Base-by-base conservation (phyloP, 2,329 filamentous ascomycete species). In the Triangularia verruculosa region DNA sequence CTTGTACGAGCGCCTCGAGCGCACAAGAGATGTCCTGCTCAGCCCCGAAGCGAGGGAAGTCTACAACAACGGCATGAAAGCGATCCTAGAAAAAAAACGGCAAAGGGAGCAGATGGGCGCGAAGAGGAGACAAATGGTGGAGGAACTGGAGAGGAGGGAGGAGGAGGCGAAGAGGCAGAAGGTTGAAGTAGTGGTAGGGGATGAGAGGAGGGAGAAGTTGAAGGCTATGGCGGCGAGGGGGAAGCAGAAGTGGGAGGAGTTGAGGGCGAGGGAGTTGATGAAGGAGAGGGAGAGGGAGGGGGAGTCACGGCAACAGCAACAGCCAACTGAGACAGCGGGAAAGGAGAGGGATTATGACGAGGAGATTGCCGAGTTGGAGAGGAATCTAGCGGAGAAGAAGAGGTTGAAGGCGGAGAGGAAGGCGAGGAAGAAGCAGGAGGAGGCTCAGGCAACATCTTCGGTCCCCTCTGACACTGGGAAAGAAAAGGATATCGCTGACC, bases 1-100 rank as follows among this genome's bases (percentile, higher is more conserved):
- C 62, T 91, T 90, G 72, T 98, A 96, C 80, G 91, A 97, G 76
- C 82, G 90, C 1, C 87, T 96, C 63, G 90, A 93, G 72, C 90
- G 90, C 66, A 93, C 92, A n/a, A 87, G 92, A 73, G 92, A 96
- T 76, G 86, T 97, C 1, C 85, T 98, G 2, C 85, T 86, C 27
- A 89, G 93, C 67, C 78, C 86, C 0, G 84, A 83, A 13, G 84
- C 92, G 39, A 90, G 92, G 64, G 83, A 86, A 57, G 86, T 89
- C 61, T 97, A 97, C 79, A 91, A 97, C 73, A 84, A 86, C 73
- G 87, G 89, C 66, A 86, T 91, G 53, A 86, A 89, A 71, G 91
- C 92, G 43, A 83, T 86, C 66, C 79, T 89, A 64, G 85, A 90
- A 73, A 89, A 89, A 72, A 85, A 86, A 74, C 82, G 86, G 72